Percentiles rank a stretch among this genome's conserved stretches.
These are phyloP conservation scores for Neoboletus subvelutipes DNA, from an alignment of 768 basidiomycete species.

Conservation along the genomic window DNA sequence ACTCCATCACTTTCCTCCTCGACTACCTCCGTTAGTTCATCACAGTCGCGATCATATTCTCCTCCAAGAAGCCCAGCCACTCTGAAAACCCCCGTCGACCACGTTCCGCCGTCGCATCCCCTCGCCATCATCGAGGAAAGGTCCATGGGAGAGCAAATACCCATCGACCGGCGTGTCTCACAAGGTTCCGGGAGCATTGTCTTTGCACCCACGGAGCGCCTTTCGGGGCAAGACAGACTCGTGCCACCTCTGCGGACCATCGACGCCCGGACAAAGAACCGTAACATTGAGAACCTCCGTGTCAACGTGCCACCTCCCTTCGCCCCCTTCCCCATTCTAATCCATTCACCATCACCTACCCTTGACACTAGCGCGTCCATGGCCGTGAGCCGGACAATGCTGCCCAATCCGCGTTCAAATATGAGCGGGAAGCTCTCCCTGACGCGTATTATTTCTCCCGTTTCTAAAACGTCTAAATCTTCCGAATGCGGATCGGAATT, in stretches of 20 bases:
- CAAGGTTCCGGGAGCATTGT: slow-evolving; percentile 23
- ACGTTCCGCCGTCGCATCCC: slow-evolving; percentile 19
- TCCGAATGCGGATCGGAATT: slow-evolving; percentile 5
- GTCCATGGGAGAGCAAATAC: slow-evolving; percentile 19
- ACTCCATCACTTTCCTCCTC: slow-evolving; percentile 51
- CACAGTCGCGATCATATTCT: slow-evolving; percentile 31
- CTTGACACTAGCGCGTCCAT: slow-evolving; percentile 4
- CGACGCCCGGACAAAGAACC: slow-evolving; percentile 23
- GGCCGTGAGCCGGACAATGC: not conserved
- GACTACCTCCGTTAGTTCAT: slow-evolving; percentile 38
- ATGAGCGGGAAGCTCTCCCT: slow-evolving; percentile 22
- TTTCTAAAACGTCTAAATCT: slow-evolving; percentile 15
- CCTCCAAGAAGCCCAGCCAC: slow-evolving; percentile 36
- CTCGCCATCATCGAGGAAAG: slow-evolving; percentile 43
- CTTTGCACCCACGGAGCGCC: slow-evolving; percentile 19
- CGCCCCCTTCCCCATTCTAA: slow-evolving; percentile 16
- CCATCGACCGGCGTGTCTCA: slow-evolving; percentile 11
- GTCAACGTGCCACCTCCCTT: slow-evolving; percentile 28
- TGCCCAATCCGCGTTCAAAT: slow-evolving; percentile 6
- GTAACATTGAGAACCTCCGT: slow-evolving; percentile 31
- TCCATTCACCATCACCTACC: slow-evolving; percentile 17
- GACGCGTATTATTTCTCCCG: slow-evolving; percentile 29
- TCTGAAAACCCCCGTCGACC: slow-evolving; percentile 35
- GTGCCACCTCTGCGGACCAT: not conserved
- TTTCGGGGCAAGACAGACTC: slow-evolving; percentile 24